Percentiles rank a stretch among this genome's conserved stretches.
These are phyloP conservation scores for Periconia sp. DNA, from an alignment of 2,329 filamentous ascomycete genomes.

Conservation along the genomic window DNA sequence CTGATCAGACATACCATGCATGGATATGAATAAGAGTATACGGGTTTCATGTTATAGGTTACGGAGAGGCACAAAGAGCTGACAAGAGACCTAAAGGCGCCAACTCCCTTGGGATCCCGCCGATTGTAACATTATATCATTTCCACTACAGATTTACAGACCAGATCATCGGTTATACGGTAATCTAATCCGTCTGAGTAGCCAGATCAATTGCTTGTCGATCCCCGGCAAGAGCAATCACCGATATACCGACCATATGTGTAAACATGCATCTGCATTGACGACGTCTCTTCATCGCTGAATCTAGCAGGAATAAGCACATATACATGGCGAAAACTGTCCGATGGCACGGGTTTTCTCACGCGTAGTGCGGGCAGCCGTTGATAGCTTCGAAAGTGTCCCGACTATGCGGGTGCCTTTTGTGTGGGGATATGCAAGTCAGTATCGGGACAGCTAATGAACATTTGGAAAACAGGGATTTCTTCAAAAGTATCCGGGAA, in stretches of 20 bases:
- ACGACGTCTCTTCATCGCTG: too few species aligned
- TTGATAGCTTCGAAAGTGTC: not conserved
- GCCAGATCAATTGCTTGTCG: not conserved
- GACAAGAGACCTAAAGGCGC: not conserved
- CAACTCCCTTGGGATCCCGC: not conserved
- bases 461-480: not conserved
- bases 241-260: constrained; percentile 13
- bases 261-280: not conserved
- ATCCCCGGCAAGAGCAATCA: constrained; percentile 9
- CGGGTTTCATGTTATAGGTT: too few species aligned
- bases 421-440: not conserved
- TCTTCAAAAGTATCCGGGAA: too few species aligned
- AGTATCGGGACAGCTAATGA: not conserved
- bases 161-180: not conserved
- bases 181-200: not conserved
- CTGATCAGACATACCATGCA: too few species aligned
- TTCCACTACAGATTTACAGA: not conserved
- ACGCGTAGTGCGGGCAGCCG: constrained; percentile 15
- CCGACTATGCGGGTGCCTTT: not conserved
- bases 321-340: constrained; percentile 1
- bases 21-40: too few species aligned
- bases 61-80: too few species aligned
- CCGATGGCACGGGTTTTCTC: constrained; percentile 22
- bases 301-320: too few species aligned
- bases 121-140: not conserved